These are phyloP conservation scores for Cytospora paraplurivora DNA, from an alignment of 2,329 filamentous ascomycete genomes.

Conservation along the genomic window DNA sequence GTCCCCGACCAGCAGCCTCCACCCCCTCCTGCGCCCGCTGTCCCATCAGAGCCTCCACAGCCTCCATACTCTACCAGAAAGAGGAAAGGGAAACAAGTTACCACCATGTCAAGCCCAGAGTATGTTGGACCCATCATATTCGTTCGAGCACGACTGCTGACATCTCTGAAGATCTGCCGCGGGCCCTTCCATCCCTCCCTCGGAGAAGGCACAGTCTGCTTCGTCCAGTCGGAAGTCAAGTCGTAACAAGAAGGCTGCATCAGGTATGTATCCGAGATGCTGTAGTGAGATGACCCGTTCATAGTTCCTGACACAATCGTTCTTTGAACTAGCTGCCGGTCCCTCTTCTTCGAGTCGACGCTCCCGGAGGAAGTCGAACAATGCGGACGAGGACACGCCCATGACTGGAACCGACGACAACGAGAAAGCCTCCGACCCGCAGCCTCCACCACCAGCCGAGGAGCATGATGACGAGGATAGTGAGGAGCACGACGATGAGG, in stretches of 20 bases:
- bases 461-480: slow-evolving; percentile 46
- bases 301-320: slow-evolving; percentile 29
- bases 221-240: slow-evolving; percentile 73
- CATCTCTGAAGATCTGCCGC: slow-evolving; percentile 34
- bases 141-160: slow-evolving; percentile 11
- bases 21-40: slow-evolving; percentile 40
- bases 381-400: slow-evolving; percentile 61
- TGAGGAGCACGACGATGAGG: slow-evolving; percentile 56
- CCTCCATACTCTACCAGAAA: slow-evolving; percentile 47
- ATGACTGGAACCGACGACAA: slow-evolving; percentile 71
- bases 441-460: slow-evolving; percentile 48
- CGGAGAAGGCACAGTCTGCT: slow-evolving; percentile 60
- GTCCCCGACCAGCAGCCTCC: slow-evolving; percentile 49
- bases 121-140: slow-evolving; percentile 44
- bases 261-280: slow-evolving; percentile 40
- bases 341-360: slow-evolving; percentile 46
- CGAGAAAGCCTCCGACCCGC: slow-evolving; percentile 44
- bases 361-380: slow-evolving; percentile 56
- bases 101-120: slow-evolving; percentile 74
- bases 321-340: slow-evolving; percentile 38
- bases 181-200: slow-evolving; percentile 65
- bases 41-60: slow-evolving; percentile 36
- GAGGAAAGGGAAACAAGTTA: slow-evolving; percentile 61
- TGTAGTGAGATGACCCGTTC: no score
- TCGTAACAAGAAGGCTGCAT: slow-evolving; percentile 64